phyloP scores from a whole-genome alignment of 495 filamentous ascomycete genomes.

The Neurospora tetrasperma region DNA sequence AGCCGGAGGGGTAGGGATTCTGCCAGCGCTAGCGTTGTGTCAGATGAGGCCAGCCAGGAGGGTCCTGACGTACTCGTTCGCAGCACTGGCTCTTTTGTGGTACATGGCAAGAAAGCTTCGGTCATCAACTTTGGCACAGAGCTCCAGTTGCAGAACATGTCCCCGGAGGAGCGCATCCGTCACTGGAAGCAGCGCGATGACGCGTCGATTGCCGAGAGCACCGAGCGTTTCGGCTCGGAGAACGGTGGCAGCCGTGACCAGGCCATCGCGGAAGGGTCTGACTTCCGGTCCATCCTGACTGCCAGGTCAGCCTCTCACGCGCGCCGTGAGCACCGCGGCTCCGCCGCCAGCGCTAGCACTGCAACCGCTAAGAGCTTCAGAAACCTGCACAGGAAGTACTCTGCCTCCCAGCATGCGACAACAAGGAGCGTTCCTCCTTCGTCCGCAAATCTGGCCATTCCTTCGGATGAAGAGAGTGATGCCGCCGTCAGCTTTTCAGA shows the following conservation, averaged over 20 bases:
- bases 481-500: slow-evolving; percentile 47
- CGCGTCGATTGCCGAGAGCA: not conserved
- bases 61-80: slow-evolving; percentile 59
- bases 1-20: slow-evolving; percentile 72
- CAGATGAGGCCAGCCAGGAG: slow-evolving; percentile 51
- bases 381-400: slow-evolving; percentile 42
- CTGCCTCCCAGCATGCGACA: slow-evolving; percentile 29
- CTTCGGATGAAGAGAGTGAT: slow-evolving; percentile 47
- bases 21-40: slow-evolving; percentile 45
- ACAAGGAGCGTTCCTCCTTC: slow-evolving; percentile 11
- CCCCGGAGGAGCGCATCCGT: slow-evolving; percentile 63
- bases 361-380: slow-evolving; percentile 46
- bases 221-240: not conserved
- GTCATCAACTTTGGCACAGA: slow-evolving; percentile 91
- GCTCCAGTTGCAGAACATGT: slow-evolving; percentile 76
- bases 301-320: slow-evolving; percentile 17
- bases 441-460: slow-evolving; percentile 24
- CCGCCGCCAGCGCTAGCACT: slow-evolving; percentile 44
- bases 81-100: slow-evolving; percentile 78
- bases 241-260: slow-evolving; percentile 9
- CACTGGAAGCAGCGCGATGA: slow-evolving; percentile 34
- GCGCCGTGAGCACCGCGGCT: slow-evolving; percentile 36
- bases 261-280: slow-evolving; percentile 7
- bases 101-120: slow-evolving; percentile 96
- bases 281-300: slow-evolving; percentile 25